These are phyloP conservation scores for Magnaporthiopsis incrustans DNA, from an alignment of 2,329 filamentous ascomycete genomes.

Conservation along the genomic window DNA sequence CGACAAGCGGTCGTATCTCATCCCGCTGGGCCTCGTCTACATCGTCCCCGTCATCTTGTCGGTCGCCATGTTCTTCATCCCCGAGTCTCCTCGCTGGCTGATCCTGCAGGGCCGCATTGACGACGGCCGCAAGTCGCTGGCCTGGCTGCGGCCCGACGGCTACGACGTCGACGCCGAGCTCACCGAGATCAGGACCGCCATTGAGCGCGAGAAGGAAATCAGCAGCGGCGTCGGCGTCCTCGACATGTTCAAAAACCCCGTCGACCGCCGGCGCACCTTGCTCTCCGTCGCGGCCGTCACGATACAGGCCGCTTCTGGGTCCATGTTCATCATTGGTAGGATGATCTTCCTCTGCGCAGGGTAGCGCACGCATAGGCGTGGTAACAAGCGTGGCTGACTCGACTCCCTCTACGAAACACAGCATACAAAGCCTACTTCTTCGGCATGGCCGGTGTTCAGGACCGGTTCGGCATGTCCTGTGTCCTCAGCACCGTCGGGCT, in stretches of 20 bases:
- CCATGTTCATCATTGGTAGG: slow-evolving; percentile 30
- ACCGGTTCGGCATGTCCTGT: slow-evolving; percentile 43
- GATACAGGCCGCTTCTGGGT: slow-evolving; percentile 36
- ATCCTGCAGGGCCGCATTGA: slow-evolving; percentile 12
- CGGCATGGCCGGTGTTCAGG: slow-evolving; percentile 39
- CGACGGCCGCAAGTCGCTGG: slow-evolving; percentile 18
- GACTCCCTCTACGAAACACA: slow-evolving; percentile 15
- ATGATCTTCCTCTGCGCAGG: slow-evolving; percentile 18
- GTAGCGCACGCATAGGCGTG: neutral
- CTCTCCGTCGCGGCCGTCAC: slow-evolving; percentile 32
- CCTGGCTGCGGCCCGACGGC: slow-evolving; percentile 26
- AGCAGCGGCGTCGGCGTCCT: slow-evolving; percentile 26
- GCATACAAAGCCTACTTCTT: slow-evolving; percentile 46
- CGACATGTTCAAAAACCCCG: slow-evolving; percentile 29
- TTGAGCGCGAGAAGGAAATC: slow-evolving; percentile 25
- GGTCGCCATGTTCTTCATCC: slow-evolving; percentile 9
- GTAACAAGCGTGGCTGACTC: neutral
- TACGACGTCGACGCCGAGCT: slow-evolving; percentile 24
- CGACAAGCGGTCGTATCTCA: slow-evolving; percentile 22
- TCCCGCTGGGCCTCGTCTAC: slow-evolving; percentile 24
- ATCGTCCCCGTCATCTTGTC: slow-evolving; percentile 12
- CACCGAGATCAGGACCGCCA: slow-evolving; percentile 24
- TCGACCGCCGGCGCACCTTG: slow-evolving; percentile 20
- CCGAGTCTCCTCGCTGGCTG: slow-evolving; percentile 16
- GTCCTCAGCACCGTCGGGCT: slow-evolving; percentile 40